Base-by-base conservation (phyloP, 805 yeast genomes). In the Scheffersomyces spartinae region DNA sequence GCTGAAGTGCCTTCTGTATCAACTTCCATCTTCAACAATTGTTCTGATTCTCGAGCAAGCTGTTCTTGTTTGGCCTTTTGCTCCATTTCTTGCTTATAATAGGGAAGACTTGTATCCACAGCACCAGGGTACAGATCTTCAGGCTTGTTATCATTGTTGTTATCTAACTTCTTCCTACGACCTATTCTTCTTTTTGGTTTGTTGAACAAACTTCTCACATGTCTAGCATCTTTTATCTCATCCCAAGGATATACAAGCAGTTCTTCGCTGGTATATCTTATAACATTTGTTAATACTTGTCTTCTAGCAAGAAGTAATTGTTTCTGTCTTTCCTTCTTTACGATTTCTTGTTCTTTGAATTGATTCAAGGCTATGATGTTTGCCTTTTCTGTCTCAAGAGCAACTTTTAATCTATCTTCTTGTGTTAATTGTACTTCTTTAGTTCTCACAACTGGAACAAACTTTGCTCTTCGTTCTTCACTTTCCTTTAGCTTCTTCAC, bases 341-440 rank as follows among this genome's bases (percentile, higher is more conserved):
- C 75, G 21, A 78, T 57, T 46, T 91, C 98, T 43, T 82, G 88
- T 40, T 86, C 93, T 39, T 77, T 71, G 44, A 81, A 91, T 40
- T 68, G 62, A 34, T 79, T 73, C 36, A 91, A 57, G 3, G 95
- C 79, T 15, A 71, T 58, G 2, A 73, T 55, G 47, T 91, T 91
- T 22, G 68, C 65, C 43, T 68, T 64, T 50, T 91, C 98, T 0
- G 96, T 91, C 38, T 76, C 79, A 23, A 74, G 58, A 1, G 98
- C 97, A 46, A 84, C 91, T n/a, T 67, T 76, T 23, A 80, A 49
- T 20, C 77, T 57, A 42, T 80, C 83, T 31, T 71, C 84, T 38
- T 79, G 79, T 0, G 91, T 78, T 42, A 73, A 54, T 54, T 72
- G 20, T 10, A 49, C 48, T 25, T 61, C 55, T 31, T 62, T 51